These are phyloP conservation scores for Perkinsus marinus DNA, from an alignment of 169 alveolate species.

Conservation along the genomic window DNA sequence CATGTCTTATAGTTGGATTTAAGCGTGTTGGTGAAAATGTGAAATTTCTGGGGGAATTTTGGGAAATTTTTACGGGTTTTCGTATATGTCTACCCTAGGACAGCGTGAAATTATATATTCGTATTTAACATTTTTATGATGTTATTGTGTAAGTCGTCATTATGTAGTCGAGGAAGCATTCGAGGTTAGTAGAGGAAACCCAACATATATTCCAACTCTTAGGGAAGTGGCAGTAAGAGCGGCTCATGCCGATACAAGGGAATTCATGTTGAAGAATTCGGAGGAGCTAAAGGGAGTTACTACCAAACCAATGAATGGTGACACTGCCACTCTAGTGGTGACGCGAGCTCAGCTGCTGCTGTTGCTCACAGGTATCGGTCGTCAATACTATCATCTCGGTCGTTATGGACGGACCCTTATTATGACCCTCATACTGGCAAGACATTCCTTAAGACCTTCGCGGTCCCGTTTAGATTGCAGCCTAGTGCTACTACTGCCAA, in stretches of 20 bases:
- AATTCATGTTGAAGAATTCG: neutral
- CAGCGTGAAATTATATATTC: too few relatives aligned
- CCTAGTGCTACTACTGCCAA: neutral
- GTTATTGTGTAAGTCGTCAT: too few relatives aligned
- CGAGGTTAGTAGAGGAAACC: too few relatives aligned
- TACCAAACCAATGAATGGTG: neutral
- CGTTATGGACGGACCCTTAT: neutral
- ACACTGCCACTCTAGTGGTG: neutral
- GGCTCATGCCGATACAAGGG: neutral
- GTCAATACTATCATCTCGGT: neutral
- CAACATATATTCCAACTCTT: too few relatives aligned
- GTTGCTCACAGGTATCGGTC: neutral
- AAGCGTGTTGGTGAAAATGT: neutral
- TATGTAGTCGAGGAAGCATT: too few relatives aligned
- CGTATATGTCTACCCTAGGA: too few relatives aligned
- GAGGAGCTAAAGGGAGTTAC: neutral
- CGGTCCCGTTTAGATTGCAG: neutral
- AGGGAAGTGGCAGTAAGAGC: too few relatives aligned
- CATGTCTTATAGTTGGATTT: too few relatives aligned
- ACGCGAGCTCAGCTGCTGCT: neutral
- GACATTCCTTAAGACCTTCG: neutral
- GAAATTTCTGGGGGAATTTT: too few relatives aligned
- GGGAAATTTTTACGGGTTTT: too few relatives aligned
- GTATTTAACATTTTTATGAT: too few relatives aligned
- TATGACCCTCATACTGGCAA: neutral